These are phyloP conservation scores for Cercis canadensis DNA, from an alignment of 306 rosid genomes.

Conservation along the genomic window DNA sequence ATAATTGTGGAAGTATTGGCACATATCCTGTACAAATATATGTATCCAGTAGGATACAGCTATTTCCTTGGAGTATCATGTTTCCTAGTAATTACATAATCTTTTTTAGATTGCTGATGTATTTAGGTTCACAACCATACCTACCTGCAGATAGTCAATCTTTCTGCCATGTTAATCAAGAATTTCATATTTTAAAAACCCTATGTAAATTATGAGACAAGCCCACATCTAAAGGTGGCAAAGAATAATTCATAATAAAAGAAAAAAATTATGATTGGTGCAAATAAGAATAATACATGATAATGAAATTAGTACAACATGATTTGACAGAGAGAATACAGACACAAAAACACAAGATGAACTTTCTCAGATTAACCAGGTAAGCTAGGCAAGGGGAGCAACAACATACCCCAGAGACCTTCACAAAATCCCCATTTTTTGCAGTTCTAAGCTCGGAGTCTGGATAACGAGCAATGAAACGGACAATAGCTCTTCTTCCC, in stretches of 20 bases:
- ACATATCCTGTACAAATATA: no score
- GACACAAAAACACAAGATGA: slow-evolving; percentile 10
- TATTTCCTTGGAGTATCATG: no score
- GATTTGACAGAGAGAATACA: slow-evolving; percentile 13
- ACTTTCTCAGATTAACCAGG: slow-evolving; percentile 19
- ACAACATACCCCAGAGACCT: slow-evolving; percentile 94
- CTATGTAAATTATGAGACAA: neutral
- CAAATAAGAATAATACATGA: neutral
- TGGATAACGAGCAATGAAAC: slow-evolving; percentile 75
- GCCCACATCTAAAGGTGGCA: slow-evolving; percentile 14
- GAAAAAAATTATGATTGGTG: slow-evolving; percentile 26
- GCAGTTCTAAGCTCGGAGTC: slow-evolving; percentile 99
- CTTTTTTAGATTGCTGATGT: neutral
- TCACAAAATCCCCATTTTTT: slow-evolving; percentile 91
- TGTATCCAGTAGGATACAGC: no score
- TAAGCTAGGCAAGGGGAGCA: slow-evolving; percentile 34
- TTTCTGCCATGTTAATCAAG: slow-evolving; percentile 9
- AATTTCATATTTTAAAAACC: slow-evolving; percentile 11
- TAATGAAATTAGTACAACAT: neutral
- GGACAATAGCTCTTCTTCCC: slow-evolving; percentile 86
- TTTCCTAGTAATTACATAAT: neutral
- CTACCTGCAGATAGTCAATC: neutral
- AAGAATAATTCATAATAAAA: slow-evolving; percentile 20
- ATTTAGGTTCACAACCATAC: neutral
- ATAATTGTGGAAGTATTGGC: no score